phyloP scores from a whole-genome alignment of 2,329 filamentous ascomycete genomes.

The Penicillium expansum region DNA sequence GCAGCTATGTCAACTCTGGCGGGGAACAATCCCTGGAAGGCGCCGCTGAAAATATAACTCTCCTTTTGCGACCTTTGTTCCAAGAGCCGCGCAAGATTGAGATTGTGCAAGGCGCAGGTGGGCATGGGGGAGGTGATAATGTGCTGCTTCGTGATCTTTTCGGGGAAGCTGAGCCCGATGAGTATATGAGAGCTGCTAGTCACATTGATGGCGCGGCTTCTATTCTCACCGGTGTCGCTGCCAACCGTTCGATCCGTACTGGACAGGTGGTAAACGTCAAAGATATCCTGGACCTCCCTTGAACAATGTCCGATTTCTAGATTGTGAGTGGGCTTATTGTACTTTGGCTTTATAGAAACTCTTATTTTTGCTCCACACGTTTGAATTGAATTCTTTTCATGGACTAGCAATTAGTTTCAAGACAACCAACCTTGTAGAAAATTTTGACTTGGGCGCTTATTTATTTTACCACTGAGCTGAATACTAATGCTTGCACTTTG shows the following conservation, averaged over 20 bases:
- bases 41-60: constrained; percentile 24
- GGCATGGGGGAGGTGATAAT: constrained; percentile 60
- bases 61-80: constrained; percentile 53
- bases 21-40: constrained; percentile 52
- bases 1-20: constrained; percentile 54
- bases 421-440: not conserved
- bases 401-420: not conserved
- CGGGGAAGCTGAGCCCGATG: constrained; percentile 46
- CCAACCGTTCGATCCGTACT: constrained; percentile 57
- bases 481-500: too few relatives aligned
- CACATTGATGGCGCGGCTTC: constrained; percentile 60
- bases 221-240: constrained; percentile 60
- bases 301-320: not conserved
- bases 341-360: not conserved
- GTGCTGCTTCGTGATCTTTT: constrained; percentile 59
- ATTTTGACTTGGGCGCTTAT: not conserved
- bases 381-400: not conserved
- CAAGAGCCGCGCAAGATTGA: constrained; percentile 57
- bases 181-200: constrained; percentile 55
- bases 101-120: constrained; percentile 52
- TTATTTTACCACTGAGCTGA: too few relatives aligned
- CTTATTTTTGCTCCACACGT: not conserved
- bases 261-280: constrained; percentile 58
- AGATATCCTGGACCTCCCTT: constrained; percentile 34
- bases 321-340: not conserved